Conservation (phyloP, 2,329 filamentous ascomycete genomes). For the Alternaria longipes region DNA sequence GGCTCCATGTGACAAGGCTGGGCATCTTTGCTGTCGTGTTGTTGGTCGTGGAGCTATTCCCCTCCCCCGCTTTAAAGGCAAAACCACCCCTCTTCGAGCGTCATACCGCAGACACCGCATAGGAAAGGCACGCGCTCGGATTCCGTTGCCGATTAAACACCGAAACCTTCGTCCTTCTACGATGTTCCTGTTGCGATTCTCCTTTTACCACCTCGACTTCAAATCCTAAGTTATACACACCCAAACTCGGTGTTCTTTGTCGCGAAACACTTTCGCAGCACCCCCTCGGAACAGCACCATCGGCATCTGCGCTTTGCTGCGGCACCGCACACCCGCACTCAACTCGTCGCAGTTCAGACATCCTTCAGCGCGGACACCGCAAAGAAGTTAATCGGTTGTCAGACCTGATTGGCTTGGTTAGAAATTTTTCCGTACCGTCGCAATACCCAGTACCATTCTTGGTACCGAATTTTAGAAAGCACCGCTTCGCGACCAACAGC, state of each 20-base stretch:
- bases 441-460: constrained; percentile 8
- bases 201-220: constrained; percentile 24
- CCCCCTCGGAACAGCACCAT: constrained; percentile 30
- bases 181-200: constrained; percentile 28
- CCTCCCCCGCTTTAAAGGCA: constrained; percentile 38
- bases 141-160: constrained; percentile 35
- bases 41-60: constrained; percentile 24
- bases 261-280: constrained; percentile 26
- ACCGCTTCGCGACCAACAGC: constrained; percentile 13
- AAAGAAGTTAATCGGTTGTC: constrained; percentile 3
- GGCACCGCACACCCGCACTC: constrained; percentile 10
- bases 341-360: constrained; percentile 9
- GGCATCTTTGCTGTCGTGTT: constrained; percentile 22
- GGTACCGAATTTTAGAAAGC: background rate
- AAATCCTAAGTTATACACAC: constrained; percentile 21
- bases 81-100: constrained; percentile 36
- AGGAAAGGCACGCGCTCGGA: constrained; percentile 26
- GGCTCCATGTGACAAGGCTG: constrained; percentile 35
- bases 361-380: constrained; percentile 4
- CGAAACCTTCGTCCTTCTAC: constrained; percentile 28
- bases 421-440: constrained; percentile 15
- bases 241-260: constrained; percentile 28
- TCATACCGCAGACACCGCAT: constrained; percentile 35
- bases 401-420: constrained; percentile 8
- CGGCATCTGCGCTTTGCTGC: constrained; percentile 17